Base-by-base conservation (phyloP, 345 rosid genomes). In the Pelargonium nanum region DNA sequence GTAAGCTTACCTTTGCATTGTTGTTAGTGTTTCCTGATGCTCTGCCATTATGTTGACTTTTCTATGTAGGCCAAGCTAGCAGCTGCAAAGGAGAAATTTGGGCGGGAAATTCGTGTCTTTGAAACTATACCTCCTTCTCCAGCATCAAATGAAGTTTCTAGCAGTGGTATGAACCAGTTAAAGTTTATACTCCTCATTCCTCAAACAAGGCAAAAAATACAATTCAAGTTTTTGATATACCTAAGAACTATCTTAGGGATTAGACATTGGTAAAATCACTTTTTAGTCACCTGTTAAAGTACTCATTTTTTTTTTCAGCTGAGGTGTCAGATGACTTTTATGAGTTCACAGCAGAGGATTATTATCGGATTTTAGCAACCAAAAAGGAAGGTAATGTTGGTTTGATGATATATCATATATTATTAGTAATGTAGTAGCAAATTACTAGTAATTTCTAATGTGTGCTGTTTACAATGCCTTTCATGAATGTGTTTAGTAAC, bases 261-360 rank as follows among this genome's bases (percentile, higher is more conserved):
- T 40, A 40, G 48, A 17, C 17, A 40, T 40, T 40, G 26, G 57
- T 9, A 15, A 22, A 55, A 12, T 3, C 12, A 24, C 12, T 55
- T 23, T 56, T 44, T 45, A 28, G n/a, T 32, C 40, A 15, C 58
- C 23, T 53, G 45, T 60, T 50, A 28, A 23, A 30, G 63, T 8
- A 65, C 61, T 54, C 34, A 16, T 52, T 62, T 48, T 19, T 53
- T 66, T 58, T 67, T 22, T 65, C 52, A 22, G 55, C 78, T 83
- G 97, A 81, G 55, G 96, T 78, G 65, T 63, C 89, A 2, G 99
- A 93, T 76, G 99, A 84, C 55, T 87, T 77, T 66, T 93, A 82
- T 54, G 94, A 89, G 74, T 82, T 93, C 79, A 89, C 94, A 25
- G 73, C 97, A 0, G 87, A 80, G 69, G 97, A 89, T 65, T 93